A percentile compares a stretch with the other conserved stretches of the same genome.
Evolutionary conservation across 176 grass and related monocot genomes (phyloP).

Genomic region (Avena eriantha): DNA sequence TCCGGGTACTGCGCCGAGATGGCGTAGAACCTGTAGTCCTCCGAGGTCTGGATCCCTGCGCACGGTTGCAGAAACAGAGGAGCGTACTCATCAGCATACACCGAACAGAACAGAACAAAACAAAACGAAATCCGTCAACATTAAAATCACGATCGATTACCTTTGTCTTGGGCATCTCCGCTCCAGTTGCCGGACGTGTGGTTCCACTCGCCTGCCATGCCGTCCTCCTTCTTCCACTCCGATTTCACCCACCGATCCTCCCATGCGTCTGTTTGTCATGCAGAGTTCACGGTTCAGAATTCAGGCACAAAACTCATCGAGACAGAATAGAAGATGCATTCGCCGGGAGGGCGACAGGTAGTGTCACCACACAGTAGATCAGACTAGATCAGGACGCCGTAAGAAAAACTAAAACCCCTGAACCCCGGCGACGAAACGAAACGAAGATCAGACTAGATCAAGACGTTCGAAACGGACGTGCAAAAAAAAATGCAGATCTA

Average conservation of each 20-base stretch:
- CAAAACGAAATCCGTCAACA: neutral
- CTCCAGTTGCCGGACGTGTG: slow-evolving; percentile 87
- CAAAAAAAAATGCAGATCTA: no score
- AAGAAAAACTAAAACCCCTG: slow-evolving; percentile 21
- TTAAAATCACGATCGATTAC: slow-evolving; percentile 26
- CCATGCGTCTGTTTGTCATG: slow-evolving; percentile 61
- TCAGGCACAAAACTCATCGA: neutral
- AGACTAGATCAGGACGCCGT: neutral
- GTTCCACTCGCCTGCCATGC: slow-evolving; percentile 73
- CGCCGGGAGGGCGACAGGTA: neutral
- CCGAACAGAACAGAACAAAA: neutral
- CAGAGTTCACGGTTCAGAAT: neutral
- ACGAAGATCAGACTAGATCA: neutral
- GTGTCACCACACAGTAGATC: neutral
- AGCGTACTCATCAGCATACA: neutral
- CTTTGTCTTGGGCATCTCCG: slow-evolving; percentile 78
- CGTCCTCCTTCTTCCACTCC: slow-evolving; percentile 91
- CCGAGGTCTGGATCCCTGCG: slow-evolving; percentile 91
- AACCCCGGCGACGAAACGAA: neutral
- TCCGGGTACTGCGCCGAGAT: slow-evolving; percentile 80
- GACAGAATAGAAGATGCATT: neutral
- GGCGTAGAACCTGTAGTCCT: slow-evolving; percentile 96
- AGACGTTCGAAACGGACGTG: neutral
- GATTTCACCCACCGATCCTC: slow-evolving; percentile 81
- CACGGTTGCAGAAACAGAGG: neutral